Evolutionary conservation across 2,329 filamentous ascomycete species (phyloP).

Genomic region (Zasmidium cellare): DNA sequence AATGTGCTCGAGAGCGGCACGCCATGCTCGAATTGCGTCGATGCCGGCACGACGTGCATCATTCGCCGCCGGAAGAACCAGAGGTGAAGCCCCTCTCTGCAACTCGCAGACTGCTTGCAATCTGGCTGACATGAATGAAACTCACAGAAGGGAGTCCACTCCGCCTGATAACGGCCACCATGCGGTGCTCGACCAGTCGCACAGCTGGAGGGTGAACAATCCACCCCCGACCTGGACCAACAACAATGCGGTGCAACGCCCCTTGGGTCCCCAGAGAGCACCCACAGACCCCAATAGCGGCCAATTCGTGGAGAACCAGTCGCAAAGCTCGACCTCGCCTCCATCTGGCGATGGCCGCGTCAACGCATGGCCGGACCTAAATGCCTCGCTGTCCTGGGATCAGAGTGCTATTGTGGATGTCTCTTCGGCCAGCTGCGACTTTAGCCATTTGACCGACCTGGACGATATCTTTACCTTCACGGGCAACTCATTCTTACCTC

Average conservation of each 20-base stretch:
- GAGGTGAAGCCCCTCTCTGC: slow-evolving; percentile 9
- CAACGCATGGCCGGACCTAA: slow-evolving; percentile 17
- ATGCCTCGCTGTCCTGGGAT: slow-evolving; percentile 19
- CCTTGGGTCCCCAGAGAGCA: slow-evolving; percentile 7
- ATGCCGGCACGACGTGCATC: slow-evolving; percentile 20
- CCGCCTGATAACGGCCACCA: slow-evolving; percentile 20
- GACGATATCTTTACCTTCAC: slow-evolving; percentile 26
- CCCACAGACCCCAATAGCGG: slow-evolving; percentile 12
- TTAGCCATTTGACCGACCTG: slow-evolving; percentile 22
- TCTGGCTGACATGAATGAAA: slow-evolving; percentile 5
- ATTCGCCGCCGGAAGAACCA: slow-evolving; percentile 23
- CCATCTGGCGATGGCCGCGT: slow-evolving; percentile 14
- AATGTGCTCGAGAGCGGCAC: slow-evolving; percentile 22
- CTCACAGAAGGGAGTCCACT: slow-evolving; percentile 20
- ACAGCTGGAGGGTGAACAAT: slow-evolving; percentile 21
- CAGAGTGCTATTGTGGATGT: slow-evolving; percentile 18
- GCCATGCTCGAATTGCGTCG: slow-evolving; percentile 25
- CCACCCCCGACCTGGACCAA: slow-evolving; percentile 14
- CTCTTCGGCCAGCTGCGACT: slow-evolving; percentile 22
- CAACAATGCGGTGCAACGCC: slow-evolving; percentile 10
- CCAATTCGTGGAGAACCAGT: slow-evolving; percentile 13
- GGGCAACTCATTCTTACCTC: slow-evolving; percentile 19
- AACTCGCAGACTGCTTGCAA: background rate
- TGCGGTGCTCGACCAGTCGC: slow-evolving; percentile 20
- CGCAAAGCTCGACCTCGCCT: slow-evolving; percentile 20